Conservation (phyloP, 345 rosid species). For the Eutrema japonicum region DNA sequence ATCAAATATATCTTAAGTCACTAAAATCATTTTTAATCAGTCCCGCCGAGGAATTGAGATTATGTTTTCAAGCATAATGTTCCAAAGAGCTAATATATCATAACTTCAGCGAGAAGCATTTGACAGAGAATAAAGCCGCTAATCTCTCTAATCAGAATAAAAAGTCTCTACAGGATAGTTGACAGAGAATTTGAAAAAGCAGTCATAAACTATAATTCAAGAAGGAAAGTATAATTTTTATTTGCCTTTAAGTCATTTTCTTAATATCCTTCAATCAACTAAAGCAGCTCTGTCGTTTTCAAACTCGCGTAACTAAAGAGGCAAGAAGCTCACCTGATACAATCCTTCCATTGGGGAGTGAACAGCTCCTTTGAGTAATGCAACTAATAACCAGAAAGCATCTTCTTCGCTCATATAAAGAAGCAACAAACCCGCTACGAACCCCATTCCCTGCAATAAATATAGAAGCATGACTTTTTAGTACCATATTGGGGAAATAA, state of each 20-base stretch:
- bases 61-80: constrained; percentile 14
- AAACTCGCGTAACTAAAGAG: constrained; percentile 33
- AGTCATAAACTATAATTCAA: constrained; percentile 25
- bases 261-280: constrained; percentile 12
- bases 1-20: constrained; percentile 1
- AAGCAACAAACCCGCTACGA: constrained; percentile 86
- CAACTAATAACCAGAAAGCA: constrained; percentile 96
- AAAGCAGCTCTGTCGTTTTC: constrained; percentile 28
- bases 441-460: constrained; percentile 88
- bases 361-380: constrained; percentile 93
- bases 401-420: constrained; percentile 99
- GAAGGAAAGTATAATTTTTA: constrained; percentile 36
- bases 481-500: constrained; percentile 25
- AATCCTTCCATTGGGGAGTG: constrained; percentile 99
- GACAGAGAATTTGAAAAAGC: constrained; percentile 30
- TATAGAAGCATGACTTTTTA: constrained; percentile 19
- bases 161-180: neutral
- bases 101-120: constrained; percentile 18
- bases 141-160: constrained; percentile 22
- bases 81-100: constrained; percentile 1
- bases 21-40: neutral
- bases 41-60: neutral
- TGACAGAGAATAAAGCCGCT: neutral
- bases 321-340: constrained; percentile 69
- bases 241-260: constrained; percentile 32